Evolutionary conservation across 73 alveolate genomes (phyloP), one percentile per base, ranked within the genome.

Genomic region (Paramecium octaurelia): DNA sequence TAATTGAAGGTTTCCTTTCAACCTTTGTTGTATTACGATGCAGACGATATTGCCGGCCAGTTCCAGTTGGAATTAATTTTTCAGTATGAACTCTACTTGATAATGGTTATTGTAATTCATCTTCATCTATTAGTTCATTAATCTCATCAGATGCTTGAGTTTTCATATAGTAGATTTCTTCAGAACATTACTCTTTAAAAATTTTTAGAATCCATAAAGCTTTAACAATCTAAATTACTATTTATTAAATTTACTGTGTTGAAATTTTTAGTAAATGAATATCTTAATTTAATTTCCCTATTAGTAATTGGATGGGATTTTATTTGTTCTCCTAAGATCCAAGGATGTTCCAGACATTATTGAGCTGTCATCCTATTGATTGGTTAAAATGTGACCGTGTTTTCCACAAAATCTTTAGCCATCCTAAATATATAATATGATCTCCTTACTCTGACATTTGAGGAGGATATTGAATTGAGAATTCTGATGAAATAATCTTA

Each of bases 21-120:
- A 54, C 21, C 21, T 54, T 54, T 6, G 69, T 54, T 0, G 69
- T 54, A 18, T 54, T 20, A 18, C 69, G 34, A 54, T 54, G 69
- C 16, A 54, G 31, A 64, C 84, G 84, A 34, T 31, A 34, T 12
- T 34, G 14, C 27, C 84, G 3, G 50, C 10, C 42, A 64, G 3
- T 12, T 6, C 24, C 21, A 7, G 1, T 31, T 31, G 84, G 27
- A 12, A 64, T 64, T 42, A 64, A 27, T 24, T 27, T 3, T 64
- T 64, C 84, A 14, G 84, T 64, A 27, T 64, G 84, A 31, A 64
- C 84, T 64, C 84, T 64, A 34, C 48, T 64, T 64, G 84, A 31
- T 16, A 64, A 31, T 64, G 84, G 84, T 27, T 31, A 8, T 54
- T 54, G 31, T 18, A 7, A 7, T 18, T 54, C 69, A 54, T 20